A percentile compares a stretch with the other conserved stretches of the same genome.
These are phyloP conservation scores for Penicillium sp. DNA, from an alignment of 2,329 filamentous ascomycete genomes.

Conservation along the genomic window DNA sequence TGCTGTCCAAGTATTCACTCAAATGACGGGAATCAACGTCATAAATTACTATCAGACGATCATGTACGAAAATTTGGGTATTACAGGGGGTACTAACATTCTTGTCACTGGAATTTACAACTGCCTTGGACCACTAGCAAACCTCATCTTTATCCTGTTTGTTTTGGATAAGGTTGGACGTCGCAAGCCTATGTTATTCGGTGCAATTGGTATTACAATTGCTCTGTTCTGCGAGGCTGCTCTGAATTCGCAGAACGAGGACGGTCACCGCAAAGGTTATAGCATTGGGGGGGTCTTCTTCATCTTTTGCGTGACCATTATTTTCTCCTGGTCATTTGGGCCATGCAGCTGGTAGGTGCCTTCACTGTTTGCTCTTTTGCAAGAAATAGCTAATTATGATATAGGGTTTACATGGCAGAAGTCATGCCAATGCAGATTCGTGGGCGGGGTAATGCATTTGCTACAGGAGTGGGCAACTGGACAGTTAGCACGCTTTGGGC, in stretches of 20 bases:
- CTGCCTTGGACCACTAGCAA: constrained; percentile 55
- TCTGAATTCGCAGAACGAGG: constrained; percentile 58
- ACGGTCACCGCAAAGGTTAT: constrained; percentile 49
- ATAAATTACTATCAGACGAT: constrained; percentile 47
- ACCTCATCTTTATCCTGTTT: constrained; percentile 59
- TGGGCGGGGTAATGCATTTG: constrained; percentile 62
- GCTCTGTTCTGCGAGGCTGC: constrained; percentile 65
- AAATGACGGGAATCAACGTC: constrained; percentile 45
- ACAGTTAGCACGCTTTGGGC: constrained; percentile 63
- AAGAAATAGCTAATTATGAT: not conserved
- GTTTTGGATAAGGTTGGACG: constrained; percentile 60
- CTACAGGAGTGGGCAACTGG: constrained; percentile 64
- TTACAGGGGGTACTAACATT: constrained; percentile 58
- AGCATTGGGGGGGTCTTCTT: constrained; percentile 69
- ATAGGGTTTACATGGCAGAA: constrained; percentile 69
- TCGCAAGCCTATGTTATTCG: constrained; percentile 59
- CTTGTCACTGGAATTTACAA: constrained; percentile 67
- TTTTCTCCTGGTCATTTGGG: constrained; percentile 65
- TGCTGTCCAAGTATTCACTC: constrained; percentile 68
- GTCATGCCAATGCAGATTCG: constrained; percentile 71
- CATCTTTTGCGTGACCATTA: constrained; percentile 65
- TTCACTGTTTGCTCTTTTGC: not conserved
- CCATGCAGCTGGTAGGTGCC: constrained; percentile 43
- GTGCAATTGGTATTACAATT: constrained; percentile 59
- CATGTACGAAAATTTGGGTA: constrained; percentile 55